Evolutionary conservation across 768 basidiomycete species (phyloP), one percentile per base, ranked within the genome.

Genomic region (Paxillus ammoniavirescens): DNA sequence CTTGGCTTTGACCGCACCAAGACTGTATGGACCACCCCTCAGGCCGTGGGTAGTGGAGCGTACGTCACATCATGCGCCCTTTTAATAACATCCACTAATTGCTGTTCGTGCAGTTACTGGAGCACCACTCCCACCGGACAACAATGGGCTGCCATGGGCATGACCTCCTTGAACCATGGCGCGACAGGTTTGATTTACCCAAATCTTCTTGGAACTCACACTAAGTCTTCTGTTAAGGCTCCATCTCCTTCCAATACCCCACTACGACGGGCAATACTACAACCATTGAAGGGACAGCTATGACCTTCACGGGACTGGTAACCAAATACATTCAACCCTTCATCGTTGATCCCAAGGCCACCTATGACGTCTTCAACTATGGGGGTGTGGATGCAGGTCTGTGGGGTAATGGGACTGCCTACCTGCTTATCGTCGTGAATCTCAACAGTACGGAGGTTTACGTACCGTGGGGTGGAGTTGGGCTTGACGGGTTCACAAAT

Each of bases 1-100:
- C 78, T 86, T 49, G 86, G 86, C 0, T 85, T 84, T 78, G 82
- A 83, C 56, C 72, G 81, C 10, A 79, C 76, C 8, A 85, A 87
- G 63, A 77, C 83, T 3, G 77, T 90, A 0, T 93, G 90, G 91
- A 81, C 83, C 3, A 86, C 87, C 0, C 87, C 89, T 6, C 89
- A 92, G 66, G 88, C 81, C 0, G 86, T 91, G 61, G 87, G 87
- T 17, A 77, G 76, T 51, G 67, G 61, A n/a, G 61, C 61, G 73
- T 76, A 30, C 53, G 69, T 61, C 4, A 1, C 6, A 1, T 35
- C 1, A 18, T 10, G 6, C 26, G 1, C 10, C 7, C 5, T 8
- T 26, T 2, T 15, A 2, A 2, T 5, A 14, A 2, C 41, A 3
- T 26, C 4, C 4, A 23, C 42, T 59, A 14, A 68, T 2, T 5